Base-by-base conservation (phyloP, 2,329 filamentous ascomycete species). In the Neurospora sp. region DNA sequence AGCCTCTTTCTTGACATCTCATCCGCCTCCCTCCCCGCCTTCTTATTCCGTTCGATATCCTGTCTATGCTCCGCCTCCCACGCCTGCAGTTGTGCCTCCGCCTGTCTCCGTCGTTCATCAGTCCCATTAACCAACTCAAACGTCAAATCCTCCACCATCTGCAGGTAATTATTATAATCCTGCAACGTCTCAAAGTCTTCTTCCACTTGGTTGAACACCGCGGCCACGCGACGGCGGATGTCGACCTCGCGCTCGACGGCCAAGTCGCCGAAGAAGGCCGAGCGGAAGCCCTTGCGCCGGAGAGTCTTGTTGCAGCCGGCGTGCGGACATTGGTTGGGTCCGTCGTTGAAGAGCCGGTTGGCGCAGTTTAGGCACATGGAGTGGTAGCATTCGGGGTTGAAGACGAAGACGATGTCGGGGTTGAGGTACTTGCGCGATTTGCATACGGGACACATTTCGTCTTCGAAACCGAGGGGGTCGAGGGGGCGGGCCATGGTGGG, bases 371-470 rank as follows among this genome's bases (percentile, higher is more conserved):
- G 91, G 84, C 96, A 99, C 93, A 99, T 98, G 75, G 93, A 93
- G 85, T 99, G 96, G 84, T 99, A 99, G 87, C 96, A 99, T 84
- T 97, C 93, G 9, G 95, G 93, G 80, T 98, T 97, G 83, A 99
- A 94, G 76, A 96, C 91, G 82, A 99, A 98, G 74, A 91, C 87
- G 87, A 99, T 94, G 82, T 93, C 91, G 72, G 90, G 90, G 84
- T 97, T 97, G 77, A 98, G 91, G 84, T 98, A 98, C 74, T 93
- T 92, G 71, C 92, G 93, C 71, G 93, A 96, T 82, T 97, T 97
- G 91, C 96, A 99, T 75, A 98, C 93, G 70, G 95, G 96, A 82
- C 96, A 99, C 78, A 94, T 91, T 81, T 97, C 93, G 74, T 85
- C 52, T 62, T 62, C 83, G 67, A 77, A 75, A 33, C 76, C 71